A percentile compares a stretch with the other conserved stretches of the same genome.
These are phyloP conservation scores for Kwoniella dendrophila DNA, from an alignment of 768 basidiomycete genomes.

Conservation along the genomic window DNA sequence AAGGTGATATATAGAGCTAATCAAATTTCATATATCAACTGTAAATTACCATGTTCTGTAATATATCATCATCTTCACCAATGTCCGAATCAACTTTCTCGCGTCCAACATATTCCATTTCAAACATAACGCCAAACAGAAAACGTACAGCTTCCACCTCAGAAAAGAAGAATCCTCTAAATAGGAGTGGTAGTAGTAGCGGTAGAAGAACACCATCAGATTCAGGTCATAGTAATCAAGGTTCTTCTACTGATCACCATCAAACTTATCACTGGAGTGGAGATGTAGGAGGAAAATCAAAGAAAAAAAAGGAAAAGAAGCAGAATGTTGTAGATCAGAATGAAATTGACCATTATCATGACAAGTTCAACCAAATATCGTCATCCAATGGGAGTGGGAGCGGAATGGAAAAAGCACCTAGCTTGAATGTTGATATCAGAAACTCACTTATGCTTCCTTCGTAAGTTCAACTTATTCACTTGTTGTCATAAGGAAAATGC, in stretches of 20 bases:
- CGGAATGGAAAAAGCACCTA: slow-evolving; percentile 30
- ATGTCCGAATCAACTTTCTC: slow-evolving; percentile 5
- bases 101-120: slow-evolving; percentile 1
- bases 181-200: no score
- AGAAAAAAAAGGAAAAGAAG: not conserved
- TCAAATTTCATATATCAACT: not conserved
- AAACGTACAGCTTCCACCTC: slow-evolving; percentile 26
- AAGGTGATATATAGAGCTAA: not conserved
- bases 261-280: not conserved
- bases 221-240: slow-evolving; percentile 5
- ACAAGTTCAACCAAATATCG: no score
- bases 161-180: slow-evolving; percentile 11
- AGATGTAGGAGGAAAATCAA: slow-evolving; percentile 2
- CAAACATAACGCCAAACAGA: slow-evolving; percentile 1
- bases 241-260: no score
- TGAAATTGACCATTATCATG: no score
- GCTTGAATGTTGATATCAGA: slow-evolving; percentile 41
- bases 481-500: not conserved
- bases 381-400: slow-evolving; percentile 8
- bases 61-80: not conserved
- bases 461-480: slow-evolving; percentile 27
- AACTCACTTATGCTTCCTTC: slow-evolving; percentile 49
- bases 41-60: not conserved
- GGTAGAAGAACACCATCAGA: slow-evolving; percentile 11
- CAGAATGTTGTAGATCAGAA: not conserved